phyloP scores from a whole-genome alignment of 2,329 filamentous ascomycete species.

The Leptographium wingfieldii region DNA sequence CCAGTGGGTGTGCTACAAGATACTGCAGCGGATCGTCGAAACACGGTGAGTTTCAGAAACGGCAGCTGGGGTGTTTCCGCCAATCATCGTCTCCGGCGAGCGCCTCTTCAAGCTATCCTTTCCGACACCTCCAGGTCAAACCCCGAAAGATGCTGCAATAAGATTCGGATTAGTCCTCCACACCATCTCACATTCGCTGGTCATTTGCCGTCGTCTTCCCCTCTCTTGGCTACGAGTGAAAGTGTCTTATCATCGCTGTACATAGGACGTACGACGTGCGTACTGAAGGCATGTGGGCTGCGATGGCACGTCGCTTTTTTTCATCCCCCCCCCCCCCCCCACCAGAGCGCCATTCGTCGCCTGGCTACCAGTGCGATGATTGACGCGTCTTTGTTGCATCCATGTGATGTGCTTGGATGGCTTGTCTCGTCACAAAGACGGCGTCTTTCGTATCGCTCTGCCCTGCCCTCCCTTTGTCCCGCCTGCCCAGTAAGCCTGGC shows the following conservation, averaged over 20 bases:
- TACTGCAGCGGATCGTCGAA: slow-evolving; percentile 1
- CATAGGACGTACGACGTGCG: too few relatives aligned
- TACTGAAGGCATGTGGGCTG: too few relatives aligned
- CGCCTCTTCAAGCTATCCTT: not conserved
- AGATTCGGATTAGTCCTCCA: not conserved
- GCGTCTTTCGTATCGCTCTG: not conserved
- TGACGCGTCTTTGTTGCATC: not conserved
- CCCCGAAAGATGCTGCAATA: not conserved
- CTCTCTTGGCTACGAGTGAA: too few relatives aligned
- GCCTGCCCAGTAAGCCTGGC: not conserved
- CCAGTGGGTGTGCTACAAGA: not conserved
- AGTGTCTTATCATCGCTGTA: too few relatives aligned
- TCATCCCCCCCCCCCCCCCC: not conserved
- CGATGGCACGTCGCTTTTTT: too few relatives aligned
- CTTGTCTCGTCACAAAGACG: not conserved
- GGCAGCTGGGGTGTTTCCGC: not conserved
- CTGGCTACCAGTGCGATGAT: not conserved
- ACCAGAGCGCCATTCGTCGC: not conserved
- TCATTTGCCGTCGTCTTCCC: not conserved
- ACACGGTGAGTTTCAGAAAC: slow-evolving; percentile 7
- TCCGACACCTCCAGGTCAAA: not conserved
- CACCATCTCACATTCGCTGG: not conserved
- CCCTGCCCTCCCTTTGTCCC: not conserved
- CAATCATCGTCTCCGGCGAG: not conserved
- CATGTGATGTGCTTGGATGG: too few relatives aligned